Conservation (phyloP, 2,329 filamentous ascomycete species). For the Canariomyces notabilis region DNA sequence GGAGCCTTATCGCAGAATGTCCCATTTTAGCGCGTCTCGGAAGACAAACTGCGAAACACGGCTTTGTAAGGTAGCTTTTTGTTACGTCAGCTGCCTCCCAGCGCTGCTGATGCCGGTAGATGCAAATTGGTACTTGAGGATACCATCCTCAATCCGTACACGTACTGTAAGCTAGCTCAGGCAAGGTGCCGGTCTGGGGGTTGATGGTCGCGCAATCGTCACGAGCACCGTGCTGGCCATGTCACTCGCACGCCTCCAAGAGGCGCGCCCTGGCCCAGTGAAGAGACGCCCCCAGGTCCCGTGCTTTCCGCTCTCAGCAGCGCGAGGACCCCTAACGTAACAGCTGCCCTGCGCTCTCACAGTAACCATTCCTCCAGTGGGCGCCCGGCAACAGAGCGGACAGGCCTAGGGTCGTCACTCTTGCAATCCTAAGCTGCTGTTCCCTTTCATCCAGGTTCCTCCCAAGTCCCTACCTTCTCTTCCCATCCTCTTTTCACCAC, state of each 20-base stretch:
- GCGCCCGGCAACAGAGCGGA: slow-evolving; percentile 16
- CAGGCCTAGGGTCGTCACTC: slow-evolving; percentile 15
- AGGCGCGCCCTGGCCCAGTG: neutral
- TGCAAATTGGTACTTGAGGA: neutral
- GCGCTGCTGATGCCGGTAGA: too few species aligned
- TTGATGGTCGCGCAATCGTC: slow-evolving; percentile 11
- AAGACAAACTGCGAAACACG: slow-evolving; percentile 6
- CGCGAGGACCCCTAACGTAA: neutral
- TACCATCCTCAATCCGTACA: too few species aligned
- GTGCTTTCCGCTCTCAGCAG: slow-evolving; percentile 13
- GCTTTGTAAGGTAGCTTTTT: slow-evolving; percentile 8
- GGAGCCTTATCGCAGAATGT: slow-evolving; percentile 22
- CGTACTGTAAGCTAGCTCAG: too few species aligned
- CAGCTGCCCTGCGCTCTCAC: slow-evolving; percentile 4
- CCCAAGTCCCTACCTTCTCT: slow-evolving; percentile 17
- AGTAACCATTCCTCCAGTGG: slow-evolving; percentile 4
- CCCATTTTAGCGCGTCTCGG: slow-evolving; percentile 20
- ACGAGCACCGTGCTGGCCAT: slow-evolving; percentile 20
- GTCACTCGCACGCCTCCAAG: slow-evolving; percentile 12
- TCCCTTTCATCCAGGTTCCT: slow-evolving; percentile 13
- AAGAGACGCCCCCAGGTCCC: slow-evolving; percentile 9
- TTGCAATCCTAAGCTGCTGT: slow-evolving; percentile 1
- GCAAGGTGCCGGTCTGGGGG: neutral
- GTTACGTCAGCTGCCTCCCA: slow-evolving; percentile 3
- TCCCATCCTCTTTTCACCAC: slow-evolving; percentile 11